These are phyloP conservation scores for Smithsoniella earleae DNA, from an alignment of 163 green algal species.

Conservation along the genomic window DNA sequence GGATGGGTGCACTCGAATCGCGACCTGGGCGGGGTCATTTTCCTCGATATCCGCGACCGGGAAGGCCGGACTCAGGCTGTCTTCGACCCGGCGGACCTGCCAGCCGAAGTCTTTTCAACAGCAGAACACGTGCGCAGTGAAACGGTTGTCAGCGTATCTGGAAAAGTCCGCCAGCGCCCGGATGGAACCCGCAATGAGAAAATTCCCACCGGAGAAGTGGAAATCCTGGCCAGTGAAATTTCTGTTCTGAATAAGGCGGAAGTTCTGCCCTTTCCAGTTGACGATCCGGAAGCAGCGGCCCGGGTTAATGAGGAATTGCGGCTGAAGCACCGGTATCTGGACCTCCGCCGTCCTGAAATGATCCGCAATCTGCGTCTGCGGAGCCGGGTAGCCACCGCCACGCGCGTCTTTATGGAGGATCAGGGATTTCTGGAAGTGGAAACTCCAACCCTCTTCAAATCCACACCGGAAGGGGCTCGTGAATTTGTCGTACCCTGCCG, in stretches of 20 bases:
- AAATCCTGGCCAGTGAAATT: conserved; percentile 55
- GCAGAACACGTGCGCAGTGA: conserved; percentile 64
- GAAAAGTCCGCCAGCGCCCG: conserved; percentile 60
- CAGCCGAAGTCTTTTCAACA: conserved; percentile 43
- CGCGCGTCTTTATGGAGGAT: conserved; percentile 72
- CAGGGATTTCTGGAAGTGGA: conserved; percentile 82
- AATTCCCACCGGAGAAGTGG: conserved; percentile 71
- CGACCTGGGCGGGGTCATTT: conserved; percentile 80
- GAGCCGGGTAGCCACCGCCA: conserved; percentile 54
- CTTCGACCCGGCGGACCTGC: conserved; percentile 48
- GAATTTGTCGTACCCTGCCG: conserved; percentile 83
- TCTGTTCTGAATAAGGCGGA: conserved; percentile 79
- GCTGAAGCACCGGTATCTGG: conserved; percentile 79
- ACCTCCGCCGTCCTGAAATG: conserved; percentile 81
- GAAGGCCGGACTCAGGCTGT: conserved; percentile 85
- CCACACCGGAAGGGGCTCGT: conserved; percentile 88
- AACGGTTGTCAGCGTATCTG: conserved; percentile 75
- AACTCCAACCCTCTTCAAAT: conserved; percentile 85
- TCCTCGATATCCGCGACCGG: conserved; percentile 89
- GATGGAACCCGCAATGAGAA: conserved; percentile 76
- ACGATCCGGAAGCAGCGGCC: conserved; percentile 42
- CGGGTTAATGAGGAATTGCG: conserved; percentile 68
- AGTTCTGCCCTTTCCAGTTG: conserved; percentile 80
- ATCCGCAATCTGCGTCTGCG: conserved; percentile 70
- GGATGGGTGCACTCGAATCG: conserved; percentile 89